Percentiles rank a stretch among this genome's conserved stretches.
Evolutionary conservation across 305 asterid species (phyloP).

Genomic region (Plantago coronopus): DNA sequence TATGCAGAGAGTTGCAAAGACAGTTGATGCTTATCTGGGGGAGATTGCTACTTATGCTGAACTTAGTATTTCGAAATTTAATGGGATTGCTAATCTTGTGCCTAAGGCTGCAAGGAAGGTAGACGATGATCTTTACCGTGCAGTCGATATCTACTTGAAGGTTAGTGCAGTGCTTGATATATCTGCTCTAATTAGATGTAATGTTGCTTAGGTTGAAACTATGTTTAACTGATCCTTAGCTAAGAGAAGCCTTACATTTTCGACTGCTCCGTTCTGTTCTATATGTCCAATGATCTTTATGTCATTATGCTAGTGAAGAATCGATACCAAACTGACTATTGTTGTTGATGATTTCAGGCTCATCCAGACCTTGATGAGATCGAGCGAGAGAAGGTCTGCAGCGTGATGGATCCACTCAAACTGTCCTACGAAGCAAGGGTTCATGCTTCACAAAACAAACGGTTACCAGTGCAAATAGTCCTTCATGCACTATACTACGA

Average conservation of each 20-base stretch:
- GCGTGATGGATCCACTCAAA: constrained; percentile 86
- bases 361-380: constrained; percentile 86
- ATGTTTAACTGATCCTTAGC: too few species aligned
- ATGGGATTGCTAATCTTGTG: constrained; percentile 81
- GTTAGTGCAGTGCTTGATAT: constrained; percentile 27
- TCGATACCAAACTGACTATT: not conserved
- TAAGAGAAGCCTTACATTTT: too few species aligned
- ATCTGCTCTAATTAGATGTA: not conserved
- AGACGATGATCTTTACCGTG: constrained; percentile 89
- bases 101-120: constrained; percentile 73
- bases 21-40: constrained; percentile 73
- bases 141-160: constrained; percentile 84
- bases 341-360: constrained; percentile 40
- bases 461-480: constrained; percentile 82
- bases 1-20: constrained; percentile 69
- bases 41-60: constrained; percentile 71
- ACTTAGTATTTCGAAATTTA: constrained; percentile 69
- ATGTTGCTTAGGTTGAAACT: too few species aligned
- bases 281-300: too few species aligned
- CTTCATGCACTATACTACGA: constrained; percentile 88
- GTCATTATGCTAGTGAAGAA: not conserved
- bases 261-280: not conserved
- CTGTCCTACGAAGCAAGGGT: constrained; percentile 85
- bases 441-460: constrained; percentile 93
- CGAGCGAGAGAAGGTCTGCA: constrained; percentile 86